Evolutionary conservation across 202 grass and related monocot species (phyloP).

Genomic region (Brachypodium distachyon): DNA sequence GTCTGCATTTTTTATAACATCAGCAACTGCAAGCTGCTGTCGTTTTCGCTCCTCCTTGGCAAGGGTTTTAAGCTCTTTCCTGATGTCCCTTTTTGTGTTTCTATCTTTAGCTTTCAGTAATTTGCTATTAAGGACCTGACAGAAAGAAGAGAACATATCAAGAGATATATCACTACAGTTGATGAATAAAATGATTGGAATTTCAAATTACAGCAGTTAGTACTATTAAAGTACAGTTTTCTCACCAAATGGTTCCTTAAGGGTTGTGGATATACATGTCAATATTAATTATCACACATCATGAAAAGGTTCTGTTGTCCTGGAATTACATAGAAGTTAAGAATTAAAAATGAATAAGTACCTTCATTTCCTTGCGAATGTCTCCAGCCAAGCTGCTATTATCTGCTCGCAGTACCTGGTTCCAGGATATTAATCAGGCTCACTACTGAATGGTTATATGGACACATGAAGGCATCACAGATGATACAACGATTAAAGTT

Average conservation of each 20-base stretch:
- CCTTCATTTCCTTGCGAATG: conserved; percentile 99
- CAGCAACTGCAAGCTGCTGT: conserved; percentile 78
- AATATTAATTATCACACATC: not conserved
- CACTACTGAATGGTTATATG: not conserved
- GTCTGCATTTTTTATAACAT: conserved; percentile 92
- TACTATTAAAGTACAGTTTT: not conserved
- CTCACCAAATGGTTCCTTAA: not conserved
- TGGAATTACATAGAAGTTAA: not conserved
- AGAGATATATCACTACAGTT: not conserved
- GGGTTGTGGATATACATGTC: not conserved
- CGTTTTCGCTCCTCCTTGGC: conserved; percentile 90
- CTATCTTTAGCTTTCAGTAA: conserved; percentile 86
- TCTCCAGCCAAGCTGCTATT: conserved; percentile 95
- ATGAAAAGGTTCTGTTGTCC: not conserved
- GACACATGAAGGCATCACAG: not conserved
- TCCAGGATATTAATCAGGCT: conserved; percentile 3
- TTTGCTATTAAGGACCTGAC: conserved; percentile 73
- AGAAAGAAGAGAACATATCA: conserved; percentile 5
- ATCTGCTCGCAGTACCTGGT: conserved; percentile 87
- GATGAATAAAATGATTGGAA: conserved; percentile 8
- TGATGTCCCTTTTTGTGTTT: conserved; percentile 85
- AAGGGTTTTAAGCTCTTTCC: conserved; percentile 86
- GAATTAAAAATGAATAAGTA: conserved; percentile 1
- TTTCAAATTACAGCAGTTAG: not conserved
- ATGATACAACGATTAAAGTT: not conserved